Conservation (phyloP, 495 filamentous ascomycete genomes). For the Podospora anserina region DNA sequence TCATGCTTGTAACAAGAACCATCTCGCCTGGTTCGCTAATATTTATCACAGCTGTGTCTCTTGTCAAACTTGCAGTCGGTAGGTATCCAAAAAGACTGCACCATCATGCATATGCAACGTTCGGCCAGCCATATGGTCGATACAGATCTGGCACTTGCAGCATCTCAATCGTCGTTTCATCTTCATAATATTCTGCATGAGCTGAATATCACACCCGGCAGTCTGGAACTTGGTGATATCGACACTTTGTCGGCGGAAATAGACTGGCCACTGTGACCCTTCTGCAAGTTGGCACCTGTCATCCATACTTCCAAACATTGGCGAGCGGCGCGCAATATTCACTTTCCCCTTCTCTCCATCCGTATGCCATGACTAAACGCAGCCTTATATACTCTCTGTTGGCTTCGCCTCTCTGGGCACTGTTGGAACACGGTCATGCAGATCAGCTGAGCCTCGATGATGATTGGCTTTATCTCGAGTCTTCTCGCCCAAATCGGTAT, state of each 20-base stretch:
- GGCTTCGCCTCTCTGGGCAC: background rate
- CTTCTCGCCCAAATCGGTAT: background rate
- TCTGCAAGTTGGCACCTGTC: background rate
- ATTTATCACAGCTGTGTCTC: background rate
- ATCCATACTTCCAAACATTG: slow-evolving; percentile 1
- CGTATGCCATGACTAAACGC: background rate
- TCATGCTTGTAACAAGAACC: background rate
- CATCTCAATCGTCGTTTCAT: background rate
- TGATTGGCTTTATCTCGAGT: background rate
- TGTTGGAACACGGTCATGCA: background rate
- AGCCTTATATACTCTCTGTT: background rate
- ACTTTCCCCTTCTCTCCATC: background rate
- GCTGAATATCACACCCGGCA: background rate
- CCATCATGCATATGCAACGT: background rate
- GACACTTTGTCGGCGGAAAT: background rate
- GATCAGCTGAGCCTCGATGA: background rate
- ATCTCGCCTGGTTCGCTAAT: background rate
- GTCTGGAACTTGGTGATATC: background rate
- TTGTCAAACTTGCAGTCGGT: background rate
- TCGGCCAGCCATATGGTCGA: background rate
- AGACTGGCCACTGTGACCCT: background rate
- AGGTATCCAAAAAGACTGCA: background rate
- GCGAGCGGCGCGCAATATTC: background rate
- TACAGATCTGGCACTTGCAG: slow-evolving; percentile 2
- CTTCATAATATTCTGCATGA: background rate